Conservation (phyloP, 345 rosid genomes). For the Eucalyptus rudis region DNA sequence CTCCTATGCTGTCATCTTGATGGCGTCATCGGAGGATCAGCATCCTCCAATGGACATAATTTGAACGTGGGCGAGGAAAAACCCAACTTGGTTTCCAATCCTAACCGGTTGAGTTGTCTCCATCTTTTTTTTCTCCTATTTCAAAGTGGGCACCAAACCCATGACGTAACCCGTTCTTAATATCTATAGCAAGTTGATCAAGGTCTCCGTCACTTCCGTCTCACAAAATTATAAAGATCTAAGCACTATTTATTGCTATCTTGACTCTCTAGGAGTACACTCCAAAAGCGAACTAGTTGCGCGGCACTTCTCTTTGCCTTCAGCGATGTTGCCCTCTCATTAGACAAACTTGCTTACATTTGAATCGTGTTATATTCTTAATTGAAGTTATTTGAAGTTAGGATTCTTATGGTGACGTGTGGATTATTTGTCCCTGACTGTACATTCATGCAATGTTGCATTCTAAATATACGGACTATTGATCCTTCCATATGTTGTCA, state of each 20-base stretch:
- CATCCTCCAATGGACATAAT: background rate
- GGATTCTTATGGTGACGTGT: background rate
- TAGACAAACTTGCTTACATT: background rate
- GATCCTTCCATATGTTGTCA: background rate
- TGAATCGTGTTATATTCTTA: background rate
- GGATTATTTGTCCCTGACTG: background rate
- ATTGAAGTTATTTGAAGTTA: background rate
- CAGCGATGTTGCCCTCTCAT: background rate
- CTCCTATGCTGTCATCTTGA: background rate
- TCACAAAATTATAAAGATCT: background rate
- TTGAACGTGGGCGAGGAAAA: background rate
- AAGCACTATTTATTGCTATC: background rate
- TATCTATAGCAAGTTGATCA: background rate
- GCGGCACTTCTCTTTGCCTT: background rate
- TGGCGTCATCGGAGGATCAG: background rate
- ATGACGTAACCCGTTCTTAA: background rate
- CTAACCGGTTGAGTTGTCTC: background rate
- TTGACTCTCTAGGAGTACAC: background rate
- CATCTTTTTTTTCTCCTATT: background rate
- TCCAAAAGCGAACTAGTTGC: background rate
- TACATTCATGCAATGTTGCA: background rate
- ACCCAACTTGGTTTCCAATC: background rate
- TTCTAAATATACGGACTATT: background rate
- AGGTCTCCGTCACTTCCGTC: background rate
- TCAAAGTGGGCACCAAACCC: constrained; percentile 1